Evolutionary conservation across 192 early-diverging fungal genomes (phyloP), one percentile per base, ranked within the genome.

Genomic region (Fimicolochytrium jonesii): DNA sequence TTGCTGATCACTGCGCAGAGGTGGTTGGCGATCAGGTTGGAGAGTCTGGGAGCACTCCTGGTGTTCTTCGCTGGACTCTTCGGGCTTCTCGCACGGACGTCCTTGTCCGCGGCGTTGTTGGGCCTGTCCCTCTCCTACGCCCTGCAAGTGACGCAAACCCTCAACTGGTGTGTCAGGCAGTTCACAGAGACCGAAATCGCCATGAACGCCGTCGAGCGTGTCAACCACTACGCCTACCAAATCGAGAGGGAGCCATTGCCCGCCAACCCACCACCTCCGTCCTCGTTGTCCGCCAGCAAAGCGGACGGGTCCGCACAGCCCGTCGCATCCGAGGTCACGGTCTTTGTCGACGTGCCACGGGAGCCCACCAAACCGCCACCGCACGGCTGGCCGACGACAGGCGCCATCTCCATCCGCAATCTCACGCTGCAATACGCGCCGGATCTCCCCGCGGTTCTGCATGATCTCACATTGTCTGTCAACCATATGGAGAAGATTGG

Each of bases 81-180:
- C 53, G 87, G 90, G 25, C 67, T 98, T 11, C 61, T 85, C 11
- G 67, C 70, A 6, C 72, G 86, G 18, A 54, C 63, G 4, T 63
- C 58, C 30, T 67, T 90, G 29, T 56, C 75, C 11, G 77, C 92
- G n/a, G 77, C 87, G 0, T 65, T 88, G 11, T 83, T 91, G 56
- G 92, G 92, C 29, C 78, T 97, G 9, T 79, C 84, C 0, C 75
- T 94, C 17, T 81, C 83, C 26, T 96, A 97, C 70, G 82, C 91
- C 17, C 80, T 94, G 33, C 82, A 84, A 59, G 84, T 93, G 49
- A 92, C 90, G 31, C 73, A 77, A 31, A 83, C 83, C n/a, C 81
- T 96, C 36, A 87, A 84, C 66, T 88, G 87, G 82, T 86, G 86
- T 23, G 86, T 90, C 15, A 76, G 91, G 25, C 86, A 88, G 70